Percentiles rank a stretch among this genome's conserved stretches.
phyloP scores from a whole-genome alignment of 345 rosid genomes.

The Triadica sebifera region DNA sequence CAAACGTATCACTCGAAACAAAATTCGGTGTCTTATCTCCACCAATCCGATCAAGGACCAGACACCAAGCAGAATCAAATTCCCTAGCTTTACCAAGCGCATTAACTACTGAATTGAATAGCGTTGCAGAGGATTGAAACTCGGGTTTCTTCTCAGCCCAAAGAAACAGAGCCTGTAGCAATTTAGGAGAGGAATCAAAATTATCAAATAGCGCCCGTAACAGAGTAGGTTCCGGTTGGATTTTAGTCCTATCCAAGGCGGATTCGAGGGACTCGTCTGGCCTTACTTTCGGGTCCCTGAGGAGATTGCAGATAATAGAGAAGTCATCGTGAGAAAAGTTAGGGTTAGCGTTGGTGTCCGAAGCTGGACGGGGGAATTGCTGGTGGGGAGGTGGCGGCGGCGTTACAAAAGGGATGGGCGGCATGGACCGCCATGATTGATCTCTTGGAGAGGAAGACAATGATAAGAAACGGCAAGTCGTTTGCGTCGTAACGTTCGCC shows the following conservation, averaged over 20 bases:
- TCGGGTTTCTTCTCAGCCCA: slow-evolving; percentile 75
- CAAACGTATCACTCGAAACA: slow-evolving; percentile 65
- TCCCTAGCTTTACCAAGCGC: slow-evolving; percentile 63
- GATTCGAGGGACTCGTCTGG: slow-evolving; percentile 48
- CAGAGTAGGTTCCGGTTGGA: slow-evolving; percentile 50
- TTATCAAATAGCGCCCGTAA: slow-evolving; percentile 49
- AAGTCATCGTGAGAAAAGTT: slow-evolving; percentile 37
- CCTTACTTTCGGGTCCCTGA: slow-evolving; percentile 38
- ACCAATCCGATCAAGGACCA: slow-evolving; percentile 53
- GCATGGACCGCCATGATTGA: slow-evolving; percentile 35
- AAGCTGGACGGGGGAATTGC: slow-evolving; percentile 14
- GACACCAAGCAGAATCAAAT: slow-evolving; percentile 67
- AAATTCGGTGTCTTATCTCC: slow-evolving; percentile 29
- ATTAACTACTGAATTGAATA: slow-evolving; percentile 50
- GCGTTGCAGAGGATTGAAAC: slow-evolving; percentile 39
- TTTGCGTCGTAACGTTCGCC: not conserved
- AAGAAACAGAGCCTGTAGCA: slow-evolving; percentile 53
- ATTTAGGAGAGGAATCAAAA: slow-evolving; percentile 63
- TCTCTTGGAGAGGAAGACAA: slow-evolving; percentile 19
- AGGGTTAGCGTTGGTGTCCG: not conserved
- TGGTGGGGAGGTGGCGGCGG: slow-evolving; percentile 26
- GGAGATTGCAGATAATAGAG: slow-evolving; percentile 47
- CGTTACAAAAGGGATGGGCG: slow-evolving; percentile 35
- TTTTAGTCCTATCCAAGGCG: slow-evolving; percentile 51
- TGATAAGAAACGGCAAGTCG: slow-evolving; percentile 3